These are phyloP conservation scores for Ceratocystis variospora DNA, from an alignment of 2,329 filamentous ascomycete genomes.

Conservation along the genomic window DNA sequence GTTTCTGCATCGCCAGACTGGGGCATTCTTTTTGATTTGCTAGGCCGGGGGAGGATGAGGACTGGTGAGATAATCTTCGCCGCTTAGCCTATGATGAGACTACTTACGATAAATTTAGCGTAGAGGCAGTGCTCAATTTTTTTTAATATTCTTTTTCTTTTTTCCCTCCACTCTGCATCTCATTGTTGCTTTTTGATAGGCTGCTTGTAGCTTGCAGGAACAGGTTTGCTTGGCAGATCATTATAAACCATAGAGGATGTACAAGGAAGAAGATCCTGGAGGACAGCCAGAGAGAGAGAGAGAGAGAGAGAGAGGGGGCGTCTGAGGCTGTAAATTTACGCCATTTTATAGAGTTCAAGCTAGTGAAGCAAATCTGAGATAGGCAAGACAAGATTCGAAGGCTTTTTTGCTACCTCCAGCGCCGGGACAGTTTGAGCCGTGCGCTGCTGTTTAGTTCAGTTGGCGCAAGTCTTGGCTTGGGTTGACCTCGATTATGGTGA, in stretches of 20 bases:
- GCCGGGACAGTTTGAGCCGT: constrained; percentile 3
- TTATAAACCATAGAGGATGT: not conserved
- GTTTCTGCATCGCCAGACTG: not conserved
- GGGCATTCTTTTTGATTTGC: too few relatives aligned
- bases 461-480: not conserved
- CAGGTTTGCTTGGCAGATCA: not conserved
- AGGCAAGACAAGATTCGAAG: not conserved
- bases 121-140: not conserved
- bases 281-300: not conserved
- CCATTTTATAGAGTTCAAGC: too few relatives aligned
- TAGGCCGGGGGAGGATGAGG: not conserved
- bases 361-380: not conserved
- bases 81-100: not conserved
- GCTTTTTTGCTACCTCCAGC: not conserved
- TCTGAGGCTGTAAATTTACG: too few relatives aligned
- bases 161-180: not conserved
- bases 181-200: not conserved
- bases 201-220: not conserved
- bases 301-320: not conserved
- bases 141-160: not conserved
- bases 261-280: not conserved
- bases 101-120: not conserved
- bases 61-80: not conserved
- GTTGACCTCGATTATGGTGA: too few relatives aligned
- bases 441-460: not conserved